These are phyloP conservation scores for Escovopsis sp. DNA, from an alignment of 2,329 filamentous ascomycete genomes.

Conservation along the genomic window DNA sequence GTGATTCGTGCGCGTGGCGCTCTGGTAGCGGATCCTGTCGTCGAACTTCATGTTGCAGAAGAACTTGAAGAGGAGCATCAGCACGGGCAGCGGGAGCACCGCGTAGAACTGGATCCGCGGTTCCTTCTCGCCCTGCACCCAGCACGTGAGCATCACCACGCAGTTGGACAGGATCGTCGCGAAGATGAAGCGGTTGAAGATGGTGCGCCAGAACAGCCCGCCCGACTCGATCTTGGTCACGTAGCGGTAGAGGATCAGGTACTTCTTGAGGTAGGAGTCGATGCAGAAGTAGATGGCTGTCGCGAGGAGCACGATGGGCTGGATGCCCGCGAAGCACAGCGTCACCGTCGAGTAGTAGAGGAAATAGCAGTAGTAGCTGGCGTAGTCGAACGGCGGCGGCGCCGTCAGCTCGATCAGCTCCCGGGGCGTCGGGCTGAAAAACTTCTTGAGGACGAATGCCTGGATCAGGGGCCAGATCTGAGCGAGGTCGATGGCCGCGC, in stretches of 20 bases:
- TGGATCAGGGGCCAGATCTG: slow-evolving; percentile 75
- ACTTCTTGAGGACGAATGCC: slow-evolving; percentile 73
- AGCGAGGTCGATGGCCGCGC: slow-evolving; percentile 84
- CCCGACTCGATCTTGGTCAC: slow-evolving; percentile 94
- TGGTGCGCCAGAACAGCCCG: slow-evolving; percentile 77
- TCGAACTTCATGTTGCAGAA: slow-evolving; percentile 71
- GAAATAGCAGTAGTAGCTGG: slow-evolving; percentile 96
- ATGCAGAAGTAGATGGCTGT: slow-evolving; percentile 80
- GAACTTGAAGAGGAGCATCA: slow-evolving; percentile 73
- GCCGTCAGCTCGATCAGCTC: slow-evolving; percentile 87
- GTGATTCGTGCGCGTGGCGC: slow-evolving; percentile 40
- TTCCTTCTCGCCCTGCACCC: slow-evolving; percentile 47
- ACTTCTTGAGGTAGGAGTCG: slow-evolving; percentile 88
- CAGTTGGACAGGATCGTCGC: slow-evolving; percentile 64
- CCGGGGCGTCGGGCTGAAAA: slow-evolving; percentile 75
- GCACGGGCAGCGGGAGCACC: slow-evolving; percentile 59
- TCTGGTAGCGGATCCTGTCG: slow-evolving; percentile 66
- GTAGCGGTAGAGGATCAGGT: slow-evolving; percentile 85
- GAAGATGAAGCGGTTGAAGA: slow-evolving; percentile 90
- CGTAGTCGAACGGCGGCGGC: slow-evolving; percentile 85
- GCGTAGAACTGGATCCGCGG: slow-evolving; percentile 47
- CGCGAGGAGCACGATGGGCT: slow-evolving; percentile 75
- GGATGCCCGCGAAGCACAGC: slow-evolving; percentile 68
- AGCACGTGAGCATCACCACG: slow-evolving; percentile 62
- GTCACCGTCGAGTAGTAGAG: slow-evolving; percentile 86